Conservation (phyloP, 257 asterid genomes). For the Rubia yunnanensis region DNA sequence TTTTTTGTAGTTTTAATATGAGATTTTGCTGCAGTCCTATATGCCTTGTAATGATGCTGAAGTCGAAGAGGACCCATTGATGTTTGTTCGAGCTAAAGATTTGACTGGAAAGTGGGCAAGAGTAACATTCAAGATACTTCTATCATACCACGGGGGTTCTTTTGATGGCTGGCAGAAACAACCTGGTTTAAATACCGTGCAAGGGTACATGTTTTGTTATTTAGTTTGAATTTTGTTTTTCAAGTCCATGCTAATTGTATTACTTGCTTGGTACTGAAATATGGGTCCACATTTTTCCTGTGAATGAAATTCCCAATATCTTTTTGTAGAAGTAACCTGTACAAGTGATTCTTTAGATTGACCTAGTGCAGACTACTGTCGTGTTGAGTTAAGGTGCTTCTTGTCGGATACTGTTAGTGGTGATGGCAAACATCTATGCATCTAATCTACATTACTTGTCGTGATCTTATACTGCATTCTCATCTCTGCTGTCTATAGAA, state of each 20-base stretch:
- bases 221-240: constrained; percentile 4
- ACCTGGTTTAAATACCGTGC: constrained; percentile 79
- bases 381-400: no score
- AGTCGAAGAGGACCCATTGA: constrained; percentile 33
- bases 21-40: constrained; percentile 24
- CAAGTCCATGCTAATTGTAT: neutral
- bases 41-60: constrained; percentile 32
- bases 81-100: constrained; percentile 27
- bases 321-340: neutral
- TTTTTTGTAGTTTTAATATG: constrained; percentile 1
- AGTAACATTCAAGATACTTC: constrained; percentile 59
- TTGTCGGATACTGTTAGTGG: neutral
- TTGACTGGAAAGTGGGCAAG: constrained; percentile 85
- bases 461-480: constrained; percentile 1
- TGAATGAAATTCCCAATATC: neutral
- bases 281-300: neutral
- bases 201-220: constrained; percentile 41
- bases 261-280: neutral
- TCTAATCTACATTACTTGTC: neutral
- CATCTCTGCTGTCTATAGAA: constrained; percentile 31
- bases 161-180: constrained; percentile 99
- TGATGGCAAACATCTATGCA: neutral
- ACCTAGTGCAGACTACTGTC: no score
- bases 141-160: constrained; percentile 82
- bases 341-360: neutral